phyloP scores from a whole-genome alignment of 441 rosid species.

The Populus hybrid region DNA sequence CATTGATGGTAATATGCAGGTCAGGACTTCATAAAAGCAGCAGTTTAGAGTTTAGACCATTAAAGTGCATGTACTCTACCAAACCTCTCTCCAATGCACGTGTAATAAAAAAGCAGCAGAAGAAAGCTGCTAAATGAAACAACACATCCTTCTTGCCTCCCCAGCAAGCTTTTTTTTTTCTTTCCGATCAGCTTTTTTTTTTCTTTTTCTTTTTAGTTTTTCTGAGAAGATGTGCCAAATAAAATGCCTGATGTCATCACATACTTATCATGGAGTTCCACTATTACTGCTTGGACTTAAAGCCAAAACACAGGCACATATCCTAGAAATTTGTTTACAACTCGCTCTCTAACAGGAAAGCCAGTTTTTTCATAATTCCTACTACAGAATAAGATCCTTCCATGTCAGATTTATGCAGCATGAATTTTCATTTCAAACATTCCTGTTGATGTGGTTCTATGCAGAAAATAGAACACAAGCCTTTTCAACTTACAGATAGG shows the following conservation, averaged over 20 bases:
- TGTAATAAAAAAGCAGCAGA: not conserved
- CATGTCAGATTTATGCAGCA: not conserved
- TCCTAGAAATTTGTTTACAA: not conserved
- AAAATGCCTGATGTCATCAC: not conserved
- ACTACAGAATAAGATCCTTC: not conserved
- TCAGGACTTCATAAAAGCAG: not conserved
- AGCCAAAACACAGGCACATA: not conserved
- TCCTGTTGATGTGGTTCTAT: not conserved
- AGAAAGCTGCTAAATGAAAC: not conserved
- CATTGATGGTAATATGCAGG: not conserved
- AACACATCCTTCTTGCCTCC: not conserved
- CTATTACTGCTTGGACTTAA: not conserved
- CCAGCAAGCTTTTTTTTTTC: not conserved
- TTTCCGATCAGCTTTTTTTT: not conserved
- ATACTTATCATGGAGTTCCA: not conserved
- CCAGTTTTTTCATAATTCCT: too few species aligned
- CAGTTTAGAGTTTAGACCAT: not conserved
- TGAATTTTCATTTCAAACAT: not conserved
- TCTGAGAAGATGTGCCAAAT: not conserved
- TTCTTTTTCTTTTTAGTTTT: not conserved
- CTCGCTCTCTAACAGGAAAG: not conserved
- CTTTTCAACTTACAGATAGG: constrained; percentile 50
- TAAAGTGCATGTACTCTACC: not conserved
- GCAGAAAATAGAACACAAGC: not conserved
- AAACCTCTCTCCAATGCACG: not conserved